Evolutionary conservation across 441 rosid genomes (phyloP).

Genomic region (Pelargonium exstipulatum): DNA sequence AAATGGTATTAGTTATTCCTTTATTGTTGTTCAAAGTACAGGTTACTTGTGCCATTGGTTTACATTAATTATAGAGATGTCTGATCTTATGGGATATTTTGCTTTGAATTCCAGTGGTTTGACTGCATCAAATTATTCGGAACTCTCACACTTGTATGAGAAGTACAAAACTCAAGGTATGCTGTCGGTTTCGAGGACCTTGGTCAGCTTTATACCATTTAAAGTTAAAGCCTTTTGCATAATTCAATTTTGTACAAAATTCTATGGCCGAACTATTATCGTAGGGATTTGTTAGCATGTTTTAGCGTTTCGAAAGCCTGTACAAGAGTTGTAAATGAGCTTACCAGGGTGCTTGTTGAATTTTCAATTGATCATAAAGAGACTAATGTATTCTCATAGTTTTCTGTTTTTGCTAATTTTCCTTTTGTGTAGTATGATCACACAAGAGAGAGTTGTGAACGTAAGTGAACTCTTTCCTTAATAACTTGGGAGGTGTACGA

Average conservation of each 20-base stretch:
- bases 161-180: conserved; percentile 62
- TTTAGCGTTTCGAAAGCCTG: no score
- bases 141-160: conserved; percentile 62
- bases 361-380: background rate
- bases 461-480: no score
- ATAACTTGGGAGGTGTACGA: no score
- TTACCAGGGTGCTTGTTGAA: background rate
- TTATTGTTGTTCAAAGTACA: conserved; percentile 53
- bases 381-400: background rate
- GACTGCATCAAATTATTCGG: conserved; percentile 59
- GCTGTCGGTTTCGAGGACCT: conserved; percentile 5
- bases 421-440: no score
- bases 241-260: no score
- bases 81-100: conserved; percentile 12
- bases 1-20: background rate
- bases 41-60: conserved; percentile 17
- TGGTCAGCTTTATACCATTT: background rate
- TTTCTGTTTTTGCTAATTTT: no score
- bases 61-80: background rate
- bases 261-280: no score
- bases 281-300: no score
- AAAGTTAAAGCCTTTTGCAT: no score
- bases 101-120: conserved; percentile 43
- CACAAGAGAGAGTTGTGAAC: no score
- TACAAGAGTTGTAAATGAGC: background rate